phyloP scores from a whole-genome alignment of 257 asterid genomes.

The Salvia rosmarinus region DNA sequence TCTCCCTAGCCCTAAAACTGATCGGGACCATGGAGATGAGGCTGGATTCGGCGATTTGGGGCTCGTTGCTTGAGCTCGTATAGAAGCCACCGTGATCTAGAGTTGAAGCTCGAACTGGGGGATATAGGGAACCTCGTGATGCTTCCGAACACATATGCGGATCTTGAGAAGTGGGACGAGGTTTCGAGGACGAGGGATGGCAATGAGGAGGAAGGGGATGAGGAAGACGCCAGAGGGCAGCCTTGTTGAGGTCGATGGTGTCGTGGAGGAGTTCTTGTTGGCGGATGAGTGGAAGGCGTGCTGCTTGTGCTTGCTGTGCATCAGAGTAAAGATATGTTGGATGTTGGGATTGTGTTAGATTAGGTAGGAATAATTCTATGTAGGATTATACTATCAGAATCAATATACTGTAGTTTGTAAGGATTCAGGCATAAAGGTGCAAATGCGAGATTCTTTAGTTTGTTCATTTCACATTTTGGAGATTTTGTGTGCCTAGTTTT shows the following conservation, averaged over 20 bases:
- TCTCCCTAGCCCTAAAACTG: slow-evolving; percentile 62
- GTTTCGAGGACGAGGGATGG: slow-evolving; percentile 67
- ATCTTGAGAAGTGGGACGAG: slow-evolving; percentile 74
- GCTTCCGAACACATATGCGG: slow-evolving; percentile 78
- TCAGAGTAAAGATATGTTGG: slow-evolving; percentile 35
- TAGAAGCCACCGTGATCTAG: slow-evolving; percentile 60
- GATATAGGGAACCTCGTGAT: slow-evolving; percentile 67
- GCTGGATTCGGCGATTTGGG: slow-evolving; percentile 83
- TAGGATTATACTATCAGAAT: too few species aligned
- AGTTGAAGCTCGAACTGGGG: slow-evolving; percentile 69
- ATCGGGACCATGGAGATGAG: slow-evolving; percentile 59
- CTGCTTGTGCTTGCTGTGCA: slow-evolving; percentile 50
- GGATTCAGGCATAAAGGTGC: too few species aligned
- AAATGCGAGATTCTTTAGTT: not conserved
- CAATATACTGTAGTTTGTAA: not conserved
- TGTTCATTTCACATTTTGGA: too few species aligned
- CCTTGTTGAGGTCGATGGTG: slow-evolving; percentile 57
- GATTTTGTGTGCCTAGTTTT: not conserved
- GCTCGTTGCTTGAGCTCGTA: slow-evolving; percentile 76
- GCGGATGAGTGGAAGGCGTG: slow-evolving; percentile 65
- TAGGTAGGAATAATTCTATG: too few species aligned
- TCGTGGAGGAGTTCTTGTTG: slow-evolving; percentile 64
- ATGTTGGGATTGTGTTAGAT: not conserved
- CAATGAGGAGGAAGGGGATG: slow-evolving; percentile 63
- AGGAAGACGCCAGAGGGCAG: slow-evolving; percentile 72